Percentiles rank a stretch among this genome's conserved stretches.
These are phyloP conservation scores for Fusarium guadeloupense DNA, from an alignment of 2,329 filamentous ascomycete species.

Conservation along the genomic window DNA sequence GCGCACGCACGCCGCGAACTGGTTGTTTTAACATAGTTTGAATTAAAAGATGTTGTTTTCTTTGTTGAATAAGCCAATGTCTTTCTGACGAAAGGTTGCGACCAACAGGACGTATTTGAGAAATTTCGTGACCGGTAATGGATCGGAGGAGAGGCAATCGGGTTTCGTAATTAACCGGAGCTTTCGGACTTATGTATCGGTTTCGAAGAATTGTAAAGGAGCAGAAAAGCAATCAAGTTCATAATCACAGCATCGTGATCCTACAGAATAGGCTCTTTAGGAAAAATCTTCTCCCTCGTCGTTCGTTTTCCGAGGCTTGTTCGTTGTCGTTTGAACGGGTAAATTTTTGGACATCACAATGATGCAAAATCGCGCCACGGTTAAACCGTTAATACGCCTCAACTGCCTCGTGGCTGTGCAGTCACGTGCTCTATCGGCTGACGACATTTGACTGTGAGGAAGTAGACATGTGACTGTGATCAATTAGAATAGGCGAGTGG, in stretches of 20 bases:
- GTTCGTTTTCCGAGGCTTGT: constrained; percentile 13
- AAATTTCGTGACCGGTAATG: constrained; percentile 24
- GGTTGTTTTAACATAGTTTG: constrained; percentile 43
- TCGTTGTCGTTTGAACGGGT: constrained; percentile 10
- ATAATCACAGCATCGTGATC: constrained; percentile 23
- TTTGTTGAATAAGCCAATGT: not conserved
- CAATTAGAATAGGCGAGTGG: not conserved
- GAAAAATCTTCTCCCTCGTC: constrained; percentile 7
- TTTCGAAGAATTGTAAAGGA: constrained; percentile 14
- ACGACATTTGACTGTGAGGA: not conserved
- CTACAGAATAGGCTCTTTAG: not conserved
- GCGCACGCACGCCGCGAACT: constrained; percentile 36
- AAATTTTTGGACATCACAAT: constrained; percentile 32
- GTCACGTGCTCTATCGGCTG: constrained; percentile 22
- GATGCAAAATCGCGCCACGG: constrained; percentile 41
- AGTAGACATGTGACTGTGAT: not conserved
- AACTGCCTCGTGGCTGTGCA: not conserved
- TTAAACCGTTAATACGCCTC: not conserved
- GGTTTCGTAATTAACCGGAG: constrained; percentile 32
- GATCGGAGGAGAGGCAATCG: constrained; percentile 28
- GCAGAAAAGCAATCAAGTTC: constrained; percentile 2
- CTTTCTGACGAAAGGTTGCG: not conserved
- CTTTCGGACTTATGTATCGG: constrained; percentile 33
- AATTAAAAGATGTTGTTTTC: not conserved
- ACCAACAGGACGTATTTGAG: not conserved